Evolutionary conservation across 495 filamentous ascomycete genomes (phyloP).

Genomic region (Penicillium daleae): DNA sequence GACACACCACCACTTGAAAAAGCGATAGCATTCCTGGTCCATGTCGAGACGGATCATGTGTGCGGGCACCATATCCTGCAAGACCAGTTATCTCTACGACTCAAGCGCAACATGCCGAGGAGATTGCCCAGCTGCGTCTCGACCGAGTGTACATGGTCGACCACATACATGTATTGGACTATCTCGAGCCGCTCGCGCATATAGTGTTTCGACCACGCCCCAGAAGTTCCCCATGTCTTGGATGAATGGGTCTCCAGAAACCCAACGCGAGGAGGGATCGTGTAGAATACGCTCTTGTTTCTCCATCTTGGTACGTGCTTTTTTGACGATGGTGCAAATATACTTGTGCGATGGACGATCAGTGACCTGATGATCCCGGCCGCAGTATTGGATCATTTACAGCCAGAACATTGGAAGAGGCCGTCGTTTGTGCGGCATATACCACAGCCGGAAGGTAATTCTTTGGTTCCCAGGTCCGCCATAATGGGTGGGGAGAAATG

Average conservation of each 20-base stretch:
- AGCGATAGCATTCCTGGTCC: conserved; percentile 61
- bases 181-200: conserved; percentile 42
- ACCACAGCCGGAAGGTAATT: conserved; percentile 11
- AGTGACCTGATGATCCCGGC: conserved; percentile 44
- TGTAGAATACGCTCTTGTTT: conserved; percentile 41
- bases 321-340: conserved; percentile 44
- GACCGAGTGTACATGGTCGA: conserved; percentile 42
- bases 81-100: conserved; percentile 50
- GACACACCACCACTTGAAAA: conserved; percentile 52
- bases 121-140: conserved; percentile 38
- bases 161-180: conserved; percentile 31
- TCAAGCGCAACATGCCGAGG: conserved; percentile 44
- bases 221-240: conserved; percentile 44
- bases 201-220: conserved; percentile 42
- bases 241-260: conserved; percentile 41
- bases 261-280: conserved; percentile 17
- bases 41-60: conserved; percentile 49
- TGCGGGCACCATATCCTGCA: conserved; percentile 43
- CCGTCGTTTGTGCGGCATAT: conserved; percentile 29
- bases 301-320: conserved; percentile 26
- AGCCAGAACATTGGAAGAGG: conserved; percentile 42
- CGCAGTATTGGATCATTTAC: conserved; percentile 53
- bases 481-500: neutral
- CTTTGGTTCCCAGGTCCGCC: neutral
- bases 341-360: conserved; percentile 46